These are phyloP conservation scores for Pisolithus sp. DNA, from an alignment of 768 basidiomycete genomes.

Conservation along the genomic window DNA sequence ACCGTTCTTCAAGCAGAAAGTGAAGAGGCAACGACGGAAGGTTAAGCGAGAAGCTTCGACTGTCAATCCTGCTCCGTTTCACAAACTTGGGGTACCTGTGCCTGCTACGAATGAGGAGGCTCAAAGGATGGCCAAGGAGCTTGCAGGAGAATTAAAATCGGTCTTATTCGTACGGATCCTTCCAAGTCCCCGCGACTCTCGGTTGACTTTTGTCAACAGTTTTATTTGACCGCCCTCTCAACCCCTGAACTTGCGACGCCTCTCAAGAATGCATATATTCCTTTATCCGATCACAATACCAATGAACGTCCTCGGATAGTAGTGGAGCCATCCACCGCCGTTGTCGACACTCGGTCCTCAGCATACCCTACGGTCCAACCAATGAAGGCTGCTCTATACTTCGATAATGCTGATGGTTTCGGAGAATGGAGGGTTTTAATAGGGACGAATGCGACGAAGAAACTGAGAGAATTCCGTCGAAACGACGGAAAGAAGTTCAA, in stretches of 20 bases:
- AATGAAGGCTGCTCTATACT: conserved; percentile 55
- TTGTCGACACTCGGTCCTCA: conserved; percentile 13
- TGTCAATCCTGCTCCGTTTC: conserved; percentile 26
- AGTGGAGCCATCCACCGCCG: background rate
- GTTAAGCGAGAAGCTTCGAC: conserved; percentile 4
- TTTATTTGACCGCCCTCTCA: conserved; percentile 18
- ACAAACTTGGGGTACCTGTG: conserved; percentile 18
- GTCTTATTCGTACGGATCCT: conserved; percentile 23
- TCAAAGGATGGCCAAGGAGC: background rate
- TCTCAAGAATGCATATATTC: conserved; percentile 8
- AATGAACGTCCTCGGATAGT: background rate
- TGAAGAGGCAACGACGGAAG: conserved; percentile 22
- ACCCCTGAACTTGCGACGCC: conserved; percentile 9
- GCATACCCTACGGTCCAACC: conserved; percentile 47
- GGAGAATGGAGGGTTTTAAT: conserved; percentile 61
- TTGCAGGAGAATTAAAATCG: conserved; percentile 21
- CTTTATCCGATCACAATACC: background rate
- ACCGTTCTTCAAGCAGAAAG: conserved; percentile 17
- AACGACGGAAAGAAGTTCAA: conserved; percentile 41
- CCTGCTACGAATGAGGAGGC: conserved; percentile 23
- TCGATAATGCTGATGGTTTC: conserved; percentile 52
- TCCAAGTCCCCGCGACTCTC: background rate
- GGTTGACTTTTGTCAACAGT: conserved; percentile 8
- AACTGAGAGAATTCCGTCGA: conserved; percentile 42
- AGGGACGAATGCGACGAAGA: conserved; percentile 41